Percentiles rank a stretch among this genome's conserved stretches.
These are phyloP conservation scores for Lipomyces starkeyi DNA, from an alignment of 805 yeast species.

Conservation along the genomic window DNA sequence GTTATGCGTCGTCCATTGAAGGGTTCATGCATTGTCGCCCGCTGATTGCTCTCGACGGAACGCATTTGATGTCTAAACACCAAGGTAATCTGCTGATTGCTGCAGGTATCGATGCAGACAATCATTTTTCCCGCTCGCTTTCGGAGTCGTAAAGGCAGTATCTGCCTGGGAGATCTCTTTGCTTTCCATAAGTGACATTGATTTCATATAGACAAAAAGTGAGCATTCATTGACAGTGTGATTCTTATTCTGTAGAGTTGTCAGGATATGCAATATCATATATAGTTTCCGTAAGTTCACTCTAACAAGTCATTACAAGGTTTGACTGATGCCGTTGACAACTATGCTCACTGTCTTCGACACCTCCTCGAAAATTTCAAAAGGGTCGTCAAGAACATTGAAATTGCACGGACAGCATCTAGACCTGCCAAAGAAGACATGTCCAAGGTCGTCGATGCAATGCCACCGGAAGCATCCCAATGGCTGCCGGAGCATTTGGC, in stretches of 20 bases:
- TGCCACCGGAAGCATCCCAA: no score
- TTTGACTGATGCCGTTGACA: background rate
- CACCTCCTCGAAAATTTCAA: no score
- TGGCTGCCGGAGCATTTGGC: background rate
- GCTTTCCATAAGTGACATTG: conserved; percentile 4
- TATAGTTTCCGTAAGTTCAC: background rate
- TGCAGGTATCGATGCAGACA: conserved; percentile 26
- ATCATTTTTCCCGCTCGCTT: conserved; percentile 21
- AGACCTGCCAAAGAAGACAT: no score
- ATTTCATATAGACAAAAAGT: background rate
- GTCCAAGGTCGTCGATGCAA: no score
- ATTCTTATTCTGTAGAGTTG: no score
- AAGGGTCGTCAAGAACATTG: no score
- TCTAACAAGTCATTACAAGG: background rate
- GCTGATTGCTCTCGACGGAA: no score
- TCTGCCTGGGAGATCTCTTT: conserved; percentile 10
- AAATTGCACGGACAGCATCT: no score
- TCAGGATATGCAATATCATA: background rate
- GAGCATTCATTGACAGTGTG: conserved; percentile 3
- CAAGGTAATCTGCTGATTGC: conserved; percentile 17
- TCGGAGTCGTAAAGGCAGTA: conserved; percentile 18
- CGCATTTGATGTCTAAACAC: no score
- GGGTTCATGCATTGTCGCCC: no score
- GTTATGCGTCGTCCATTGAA: conserved; percentile 8
- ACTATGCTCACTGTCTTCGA: conserved; percentile 5